Evolutionary conservation across 2,329 filamentous ascomycete species (phyloP), one percentile per base, ranked within the genome.

Genomic region (Leptographium radiaticola): DNA sequence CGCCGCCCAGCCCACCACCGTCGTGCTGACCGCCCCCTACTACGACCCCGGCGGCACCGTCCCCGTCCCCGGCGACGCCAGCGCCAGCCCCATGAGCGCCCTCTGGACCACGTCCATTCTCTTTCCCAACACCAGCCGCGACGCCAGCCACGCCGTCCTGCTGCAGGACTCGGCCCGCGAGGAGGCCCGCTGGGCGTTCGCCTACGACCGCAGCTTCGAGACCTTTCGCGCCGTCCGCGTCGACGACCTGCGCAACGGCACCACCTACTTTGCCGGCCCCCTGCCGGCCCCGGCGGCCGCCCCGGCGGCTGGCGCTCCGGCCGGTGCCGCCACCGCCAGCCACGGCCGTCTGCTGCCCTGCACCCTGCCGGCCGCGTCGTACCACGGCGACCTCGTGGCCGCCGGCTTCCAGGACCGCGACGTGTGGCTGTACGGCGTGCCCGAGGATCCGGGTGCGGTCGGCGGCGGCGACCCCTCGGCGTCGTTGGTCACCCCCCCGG

Each of bases 31-130:
- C 0, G 86, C 86, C 0, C 87, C 87, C 1, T 89, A 89, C 62
- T 89, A 87, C 65, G 83, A 87, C 44, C 86, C 82, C 0, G 83
- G n/a, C n/a, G n/a, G n/a, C n/a, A n/a, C n/a, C n/a, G n/a, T n/a
- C n/a, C n/a, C n/a, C n/a, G n/a, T n/a, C n/a, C n/a, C 83, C 39
- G 80, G 79, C 59, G 75, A 81, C 50, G 73, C 84, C 58, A 76
- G 73, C 13, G 81, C 84, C 55, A 80, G 87, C 55, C 77, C 82
- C 57, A 76, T 89, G 57, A 86, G 83, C 64, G 79, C 83, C 30
- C 76, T 91, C 63, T 93, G 87, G 87, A 91, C 87, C 8, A 89
- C 86, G 0, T 89, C 89, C 38, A 90, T 93, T 47, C 70, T 93
- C 4, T 91, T 91, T 54, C 87, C 87, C 4, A 87, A 89, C 60